Base-by-base conservation (phyloP, 805 yeast species). In the Spencermartinsiella europaea region DNA sequence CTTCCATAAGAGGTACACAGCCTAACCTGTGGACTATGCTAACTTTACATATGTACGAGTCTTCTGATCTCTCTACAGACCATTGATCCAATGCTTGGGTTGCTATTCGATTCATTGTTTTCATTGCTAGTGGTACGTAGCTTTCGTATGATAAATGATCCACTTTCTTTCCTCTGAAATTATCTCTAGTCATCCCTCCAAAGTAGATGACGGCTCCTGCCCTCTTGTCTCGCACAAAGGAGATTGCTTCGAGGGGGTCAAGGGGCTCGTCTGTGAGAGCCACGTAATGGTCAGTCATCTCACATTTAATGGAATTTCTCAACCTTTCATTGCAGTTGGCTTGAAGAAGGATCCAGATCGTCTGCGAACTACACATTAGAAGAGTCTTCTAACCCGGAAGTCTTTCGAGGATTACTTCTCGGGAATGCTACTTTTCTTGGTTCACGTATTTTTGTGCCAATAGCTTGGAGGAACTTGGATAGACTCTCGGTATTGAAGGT, bases 201-300 rank as follows among this genome's bases (percentile, higher is more conserved):
- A 76, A 76, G 38, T 66, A 63, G 3, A 75, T 69, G 3, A 74
- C 66, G 0, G 79, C 80, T 1, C 81, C 80, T 0, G 78, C 73
- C 20, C 57, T 47, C 2, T 71, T 68, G 15, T 64, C 51, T 45
- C 67, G 67, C n/a, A 71, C 78, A 57, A 71, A 74, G 3, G 66
- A 59, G 7, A 69, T 52, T 37, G 56, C 46, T 17, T 35, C 38
- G 1, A 27, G 17, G 2, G 53, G 44, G 37, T 49, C 57, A 7
- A 25, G 31, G 10, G 12, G 31, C 10, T 25, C 31, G 10, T 12
- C 12, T 25, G 31, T 25, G 31, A 25, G 31, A 25, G 31, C 31
- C 12, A 25, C 31, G 12, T 25, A 12, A n/a, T n/a, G n/a, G n/a
- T n/a, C n/a, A n/a, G n/a, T n/a, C n/a, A n/a, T n/a, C n/a, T n/a